These are phyloP conservation scores for Dryas octopetala DNA, from an alignment of 306 rosid genomes.

Conservation along the genomic window DNA sequence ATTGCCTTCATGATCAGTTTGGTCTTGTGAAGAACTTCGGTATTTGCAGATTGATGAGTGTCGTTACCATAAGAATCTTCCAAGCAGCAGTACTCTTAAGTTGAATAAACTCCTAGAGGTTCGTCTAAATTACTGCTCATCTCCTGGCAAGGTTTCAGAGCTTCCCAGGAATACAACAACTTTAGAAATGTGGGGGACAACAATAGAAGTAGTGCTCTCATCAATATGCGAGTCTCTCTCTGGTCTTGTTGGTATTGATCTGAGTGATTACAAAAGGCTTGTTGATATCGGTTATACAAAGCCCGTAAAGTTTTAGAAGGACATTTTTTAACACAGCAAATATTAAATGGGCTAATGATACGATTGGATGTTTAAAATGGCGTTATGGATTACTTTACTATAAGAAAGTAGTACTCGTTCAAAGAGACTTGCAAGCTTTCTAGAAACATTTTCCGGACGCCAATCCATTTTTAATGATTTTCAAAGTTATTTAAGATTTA, in stretches of 20 bases:
- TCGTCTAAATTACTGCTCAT: neutral
- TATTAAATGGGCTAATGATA: too few relatives aligned
- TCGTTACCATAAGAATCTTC: neutral
- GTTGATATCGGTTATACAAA: neutral
- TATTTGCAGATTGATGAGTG: too few relatives aligned
- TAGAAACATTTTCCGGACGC: too few relatives aligned
- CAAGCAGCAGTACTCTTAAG: neutral
- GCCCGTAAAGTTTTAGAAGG: too few relatives aligned
- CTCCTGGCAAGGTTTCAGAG: neutral
- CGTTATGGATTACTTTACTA: too few relatives aligned
- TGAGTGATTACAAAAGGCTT: neutral
- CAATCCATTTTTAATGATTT: too few relatives aligned
- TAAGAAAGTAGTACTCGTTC: too few relatives aligned
- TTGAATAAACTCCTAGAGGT: neutral
- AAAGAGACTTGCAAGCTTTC: too few relatives aligned
- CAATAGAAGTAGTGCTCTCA: neutral
- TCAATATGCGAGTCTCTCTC: neutral
- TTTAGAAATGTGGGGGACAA: neutral
- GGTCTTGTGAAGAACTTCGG: neutral
- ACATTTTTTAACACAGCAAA: too few relatives aligned
- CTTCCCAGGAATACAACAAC: neutral
- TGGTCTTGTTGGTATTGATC: neutral
- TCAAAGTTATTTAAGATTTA: too few relatives aligned
- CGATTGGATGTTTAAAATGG: too few relatives aligned
- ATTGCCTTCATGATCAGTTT: conserved; percentile 18